phyloP scores from a whole-genome alignment of 2,329 filamentous ascomycete genomes.

The Eurotiales sp. region DNA sequence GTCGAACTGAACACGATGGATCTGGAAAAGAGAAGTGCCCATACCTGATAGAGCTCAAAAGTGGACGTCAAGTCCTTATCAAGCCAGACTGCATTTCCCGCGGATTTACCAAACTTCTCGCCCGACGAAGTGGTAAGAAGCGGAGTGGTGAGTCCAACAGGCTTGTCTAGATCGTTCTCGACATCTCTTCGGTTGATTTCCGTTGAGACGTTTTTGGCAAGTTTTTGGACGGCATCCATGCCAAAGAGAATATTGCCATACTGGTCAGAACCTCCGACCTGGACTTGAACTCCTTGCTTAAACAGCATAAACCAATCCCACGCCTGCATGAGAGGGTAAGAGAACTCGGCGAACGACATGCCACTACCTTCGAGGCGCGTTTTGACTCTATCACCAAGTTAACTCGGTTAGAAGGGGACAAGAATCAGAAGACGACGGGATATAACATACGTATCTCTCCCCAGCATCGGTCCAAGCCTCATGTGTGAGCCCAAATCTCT shows the following conservation, averaged over 20 bases:
- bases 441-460: constrained; percentile 78
- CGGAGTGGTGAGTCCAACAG: constrained; percentile 86
- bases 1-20: constrained; percentile 5
- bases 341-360: constrained; percentile 91
- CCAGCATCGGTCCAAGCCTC: constrained; percentile 80
- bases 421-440: no score
- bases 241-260: constrained; percentile 94
- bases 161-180: constrained; percentile 41
- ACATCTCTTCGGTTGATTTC: constrained; percentile 37
- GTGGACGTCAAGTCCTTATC: constrained; percentile 73
- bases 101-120: constrained; percentile 90
- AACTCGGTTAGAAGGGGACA: no score
- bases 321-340: constrained; percentile 87
- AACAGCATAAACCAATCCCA: constrained; percentile 97
- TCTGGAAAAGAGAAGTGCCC: background rate
- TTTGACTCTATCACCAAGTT: constrained; percentile 57
- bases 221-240: constrained; percentile 76
- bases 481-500: constrained; percentile 68
- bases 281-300: constrained; percentile 67
- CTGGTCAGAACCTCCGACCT: constrained; percentile 94
- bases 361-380: constrained; percentile 80
- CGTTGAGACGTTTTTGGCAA: constrained; percentile 50
- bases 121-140: constrained; percentile 81
- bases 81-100: constrained; percentile 91
- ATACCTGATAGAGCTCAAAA: constrained; percentile 77